A percentile compares a stretch with the other conserved stretches of the same genome.
Evolutionary conservation across 208 protist species (phyloP).

Genomic region (Herpetomonas samuelpessoai): DNA sequence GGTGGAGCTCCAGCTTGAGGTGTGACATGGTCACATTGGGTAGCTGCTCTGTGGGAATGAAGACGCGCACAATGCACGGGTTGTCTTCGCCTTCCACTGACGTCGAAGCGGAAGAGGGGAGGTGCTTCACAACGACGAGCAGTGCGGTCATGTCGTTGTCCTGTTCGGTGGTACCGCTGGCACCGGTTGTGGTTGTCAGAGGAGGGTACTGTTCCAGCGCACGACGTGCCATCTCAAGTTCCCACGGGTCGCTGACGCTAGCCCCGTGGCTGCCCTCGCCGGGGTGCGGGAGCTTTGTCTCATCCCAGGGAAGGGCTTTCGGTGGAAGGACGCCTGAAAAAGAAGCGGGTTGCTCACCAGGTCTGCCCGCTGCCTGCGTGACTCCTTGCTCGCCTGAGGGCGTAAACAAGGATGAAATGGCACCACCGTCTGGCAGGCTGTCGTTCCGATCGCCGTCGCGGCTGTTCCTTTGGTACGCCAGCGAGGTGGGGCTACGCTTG

Average conservation of each 20-base stretch:
- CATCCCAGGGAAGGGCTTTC: no score
- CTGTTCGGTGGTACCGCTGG: no score
- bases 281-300: no score
- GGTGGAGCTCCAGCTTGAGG: slow-evolving; percentile 47
- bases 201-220: not conserved
- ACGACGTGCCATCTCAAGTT: not conserved
- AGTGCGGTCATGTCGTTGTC: not conserved
- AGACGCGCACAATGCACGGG: slow-evolving; percentile 24
- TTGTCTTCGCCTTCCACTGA: not conserved
- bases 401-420: no score
- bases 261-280: no score
- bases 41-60: slow-evolving; percentile 11
- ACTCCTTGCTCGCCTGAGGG: no score
- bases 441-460: no score
- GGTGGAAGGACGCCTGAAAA: no score
- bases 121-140: not conserved
- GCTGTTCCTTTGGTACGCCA: not conserved
- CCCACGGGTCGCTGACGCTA: not conserved
- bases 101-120: no score
- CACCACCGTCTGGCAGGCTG: no score
- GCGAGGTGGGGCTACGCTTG: not conserved
- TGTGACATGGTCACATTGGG: slow-evolving; percentile 26
- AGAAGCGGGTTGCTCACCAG: no score
- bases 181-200: not conserved
- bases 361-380: no score